phyloP scores from a whole-genome alignment of 805 yeast genomes.

The Kazachstania africana region DNA sequence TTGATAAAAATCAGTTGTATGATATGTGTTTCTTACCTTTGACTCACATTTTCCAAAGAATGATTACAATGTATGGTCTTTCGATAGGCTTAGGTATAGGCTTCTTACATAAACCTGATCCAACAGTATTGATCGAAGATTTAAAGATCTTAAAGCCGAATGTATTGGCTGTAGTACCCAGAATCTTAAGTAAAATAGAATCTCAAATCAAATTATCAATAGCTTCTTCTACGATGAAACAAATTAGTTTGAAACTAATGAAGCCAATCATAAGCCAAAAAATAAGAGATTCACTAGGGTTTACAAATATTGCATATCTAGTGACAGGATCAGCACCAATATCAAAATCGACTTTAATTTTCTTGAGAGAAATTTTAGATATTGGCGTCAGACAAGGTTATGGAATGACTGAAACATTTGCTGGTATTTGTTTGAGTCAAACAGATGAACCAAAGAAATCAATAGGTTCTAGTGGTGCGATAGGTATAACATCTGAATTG shows the following conservation, averaged over 20 bases:
- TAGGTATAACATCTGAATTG: conserved; percentile 43
- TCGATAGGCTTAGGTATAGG: conserved; percentile 40
- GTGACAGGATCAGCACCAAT: conserved; percentile 63
- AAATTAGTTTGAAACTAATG: conserved; percentile 25
- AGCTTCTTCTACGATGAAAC: conserved; percentile 13
- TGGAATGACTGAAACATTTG: conserved; percentile 62
- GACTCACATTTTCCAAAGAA: conserved; percentile 48
- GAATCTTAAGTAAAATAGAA: conserved; percentile 52
- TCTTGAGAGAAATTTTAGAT: conserved; percentile 50
- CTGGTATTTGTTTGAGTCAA: conserved; percentile 40
- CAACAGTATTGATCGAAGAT: conserved; percentile 45
- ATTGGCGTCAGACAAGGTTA: conserved; percentile 57
- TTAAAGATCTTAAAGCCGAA: conserved; percentile 43
- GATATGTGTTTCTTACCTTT: conserved; percentile 40
- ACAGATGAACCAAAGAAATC: conserved; percentile 36
- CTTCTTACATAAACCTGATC: conserved; percentile 43
- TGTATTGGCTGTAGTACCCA: conserved; percentile 46
- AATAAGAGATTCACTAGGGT: conserved; percentile 37
- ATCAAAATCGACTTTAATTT: conserved; percentile 46
- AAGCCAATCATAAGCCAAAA: conserved; percentile 29
- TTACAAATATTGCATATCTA: conserved; percentile 31
- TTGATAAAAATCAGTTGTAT: conserved; percentile 19
- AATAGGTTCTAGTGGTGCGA: conserved; percentile 51
- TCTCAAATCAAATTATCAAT: conserved; percentile 39
- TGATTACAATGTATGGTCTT: conserved; percentile 32